Base-by-base conservation (phyloP, 257 asterid genomes). In the Rhazya stricta region DNA sequence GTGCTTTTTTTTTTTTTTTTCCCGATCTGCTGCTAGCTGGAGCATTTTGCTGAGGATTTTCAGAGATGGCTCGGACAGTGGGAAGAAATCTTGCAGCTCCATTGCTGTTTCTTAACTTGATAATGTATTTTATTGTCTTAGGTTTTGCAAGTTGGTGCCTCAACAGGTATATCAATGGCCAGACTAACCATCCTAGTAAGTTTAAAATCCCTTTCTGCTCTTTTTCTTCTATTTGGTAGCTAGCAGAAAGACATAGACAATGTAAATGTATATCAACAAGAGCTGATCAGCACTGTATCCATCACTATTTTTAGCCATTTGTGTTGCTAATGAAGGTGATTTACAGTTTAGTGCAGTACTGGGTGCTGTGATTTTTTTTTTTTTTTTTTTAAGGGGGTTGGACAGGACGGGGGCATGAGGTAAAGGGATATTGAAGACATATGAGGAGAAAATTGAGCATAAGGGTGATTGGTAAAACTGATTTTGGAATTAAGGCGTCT, bases 121-220 rank as follows among this genome's bases (percentile, higher is more conserved):
- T 88, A 29, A 90, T 94, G 98, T 94, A 90, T 75, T 63, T 85
- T 0, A 79, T 94, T 54, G 90, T 85, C 4, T 79, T 94, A 67
- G 96, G 97, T 3, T 94, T 94, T 71, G 85, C 97, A 6, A 94
- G 98, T 67, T 94, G 98, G 98, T 89, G 96, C 48, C 85, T 94
- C 15, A 89, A 91, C 65, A 79, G 74, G 81, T 79, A 84, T 74
- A 93, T 93, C 85, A 86, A 93, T 78, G 98, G 97, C 69, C 91
- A 86, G 58, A 91, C 98, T 19, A 57, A 74, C 67, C 98, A 93
- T 72, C 97, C 98, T 21, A 91, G 97, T 90, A 85, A 81, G 85
- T 62, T 15, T 29, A 21, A 16, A 4, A 21, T 23, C 48, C 45
- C 29, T 19, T 36, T 12, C 45, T 29, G 11, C 27, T 23, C 48